These are phyloP conservation scores for Osmanthus fragrans DNA, from an alignment of 257 asterid genomes.

Conservation along the genomic window DNA sequence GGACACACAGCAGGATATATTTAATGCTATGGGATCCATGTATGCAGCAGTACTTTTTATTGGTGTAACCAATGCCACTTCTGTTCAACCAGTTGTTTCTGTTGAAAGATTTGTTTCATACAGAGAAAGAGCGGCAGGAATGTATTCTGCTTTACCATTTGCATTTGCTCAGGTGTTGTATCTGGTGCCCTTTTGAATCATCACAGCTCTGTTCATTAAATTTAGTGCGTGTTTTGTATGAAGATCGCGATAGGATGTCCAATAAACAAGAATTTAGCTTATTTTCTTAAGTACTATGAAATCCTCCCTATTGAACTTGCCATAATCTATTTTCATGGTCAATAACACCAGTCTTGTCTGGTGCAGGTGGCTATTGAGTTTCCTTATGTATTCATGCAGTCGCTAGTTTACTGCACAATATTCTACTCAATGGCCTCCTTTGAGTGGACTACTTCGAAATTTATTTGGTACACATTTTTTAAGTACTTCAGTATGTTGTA, in stretches of 20 bases:
- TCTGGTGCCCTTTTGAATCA: constrained; percentile 13
- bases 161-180: constrained; percentile 82
- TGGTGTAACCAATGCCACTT: constrained; percentile 82
- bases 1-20: constrained; percentile 85
- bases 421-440: constrained; percentile 83
- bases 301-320: not conserved
- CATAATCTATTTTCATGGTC: not conserved
- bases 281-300: not conserved
- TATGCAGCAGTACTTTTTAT: constrained; percentile 81
- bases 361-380: constrained; percentile 89
- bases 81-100: constrained; percentile 96
- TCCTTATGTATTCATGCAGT: constrained; percentile 73
- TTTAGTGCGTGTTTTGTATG: not conserved
- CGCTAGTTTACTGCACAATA: constrained; percentile 63
- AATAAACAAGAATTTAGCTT: not conserved
- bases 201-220: not conserved
- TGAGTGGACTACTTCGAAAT: constrained; percentile 71
- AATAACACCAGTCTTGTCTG: not conserved
- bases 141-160: constrained; percentile 86
- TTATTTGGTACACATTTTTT: constrained; percentile 67
- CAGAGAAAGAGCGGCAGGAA: constrained; percentile 95
- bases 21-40: constrained; percentile 95
- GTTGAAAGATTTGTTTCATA: constrained; percentile 93
- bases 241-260: not conserved
- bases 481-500: constrained; percentile 84